These are phyloP conservation scores for Clonostachys rosea DNA, from an alignment of 2,329 filamentous ascomycete species.

Conservation along the genomic window DNA sequence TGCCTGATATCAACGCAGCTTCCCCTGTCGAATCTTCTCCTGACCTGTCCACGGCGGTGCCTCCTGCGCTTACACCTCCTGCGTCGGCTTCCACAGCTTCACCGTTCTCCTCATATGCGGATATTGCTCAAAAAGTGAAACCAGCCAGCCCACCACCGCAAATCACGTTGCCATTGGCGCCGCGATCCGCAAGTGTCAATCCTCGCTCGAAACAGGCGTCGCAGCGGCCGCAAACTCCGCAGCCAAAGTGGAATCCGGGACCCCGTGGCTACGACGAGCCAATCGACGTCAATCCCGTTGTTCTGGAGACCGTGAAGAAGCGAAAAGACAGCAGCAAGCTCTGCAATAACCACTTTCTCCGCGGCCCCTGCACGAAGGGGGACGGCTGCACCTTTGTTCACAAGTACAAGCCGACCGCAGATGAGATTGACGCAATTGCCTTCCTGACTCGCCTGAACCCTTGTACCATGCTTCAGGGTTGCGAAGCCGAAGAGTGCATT, in stretches of 20 bases:
- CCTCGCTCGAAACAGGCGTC: conserved; percentile 5
- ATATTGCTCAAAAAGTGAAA: conserved; percentile 1
- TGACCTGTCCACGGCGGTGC: conserved; percentile 1
- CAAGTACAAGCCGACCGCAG: conserved; percentile 43
- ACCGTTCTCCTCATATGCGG: conserved; percentile 1
- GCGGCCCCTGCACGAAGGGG: conserved; percentile 50
- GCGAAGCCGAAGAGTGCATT: conserved; percentile 52
- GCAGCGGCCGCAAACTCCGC: conserved; percentile 6
- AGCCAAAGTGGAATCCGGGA: conserved; percentile 45
- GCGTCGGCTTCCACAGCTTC: not conserved
- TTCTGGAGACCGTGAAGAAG: conserved; percentile 51
- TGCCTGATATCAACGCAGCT: conserved; percentile 26
- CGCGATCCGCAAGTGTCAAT: conserved; percentile 19
- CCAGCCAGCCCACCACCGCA: conserved; percentile 22
- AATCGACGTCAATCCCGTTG: conserved; percentile 36
- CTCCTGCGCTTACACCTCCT: conserved; percentile 8
- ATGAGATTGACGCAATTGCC: conserved; percentile 52
- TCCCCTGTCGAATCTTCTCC: conserved; percentile 1
- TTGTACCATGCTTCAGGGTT: conserved; percentile 53
- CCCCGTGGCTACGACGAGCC: conserved; percentile 49
- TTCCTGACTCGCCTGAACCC: conserved; percentile 53
- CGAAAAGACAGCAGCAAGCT: conserved; percentile 50
- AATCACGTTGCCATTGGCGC: conserved; percentile 31
- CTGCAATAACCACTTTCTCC: conserved; percentile 59
- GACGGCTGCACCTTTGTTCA: conserved; percentile 54